phyloP scores from a whole-genome alignment of 1,284 basidiomycete species.

The Ustilago vetiveriae region DNA sequence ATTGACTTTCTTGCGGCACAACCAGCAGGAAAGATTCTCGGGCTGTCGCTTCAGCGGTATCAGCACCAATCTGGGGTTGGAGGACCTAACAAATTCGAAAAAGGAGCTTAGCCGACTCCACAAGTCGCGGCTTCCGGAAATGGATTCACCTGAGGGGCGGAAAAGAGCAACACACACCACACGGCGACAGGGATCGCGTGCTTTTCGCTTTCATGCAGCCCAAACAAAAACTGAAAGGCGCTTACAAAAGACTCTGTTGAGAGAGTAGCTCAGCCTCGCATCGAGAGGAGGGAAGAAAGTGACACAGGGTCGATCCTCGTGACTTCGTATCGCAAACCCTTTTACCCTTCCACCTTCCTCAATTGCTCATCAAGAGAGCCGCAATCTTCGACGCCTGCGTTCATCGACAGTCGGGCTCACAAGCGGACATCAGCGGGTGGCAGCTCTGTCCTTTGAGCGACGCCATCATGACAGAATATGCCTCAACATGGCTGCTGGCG shows the following conservation, averaged over 20 bases:
- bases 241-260: not conserved
- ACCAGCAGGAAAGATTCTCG: too few relatives aligned
- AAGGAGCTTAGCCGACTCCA: too few relatives aligned
- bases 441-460: not conserved
- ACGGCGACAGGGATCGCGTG: not conserved
- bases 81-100: too few relatives aligned
- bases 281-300: not conserved
- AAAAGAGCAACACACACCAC: too few relatives aligned
- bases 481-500: slow-evolving; percentile 13
- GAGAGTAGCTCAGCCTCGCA: not conserved
- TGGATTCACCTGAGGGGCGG: too few relatives aligned
- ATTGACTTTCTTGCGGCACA: too few relatives aligned
- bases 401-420: not conserved
- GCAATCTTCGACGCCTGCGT: too few relatives aligned
- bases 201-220: too few relatives aligned
- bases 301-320: not conserved
- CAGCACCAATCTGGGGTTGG: too few relatives aligned
- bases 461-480: not conserved
- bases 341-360: not conserved
- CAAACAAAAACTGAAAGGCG: too few relatives aligned
- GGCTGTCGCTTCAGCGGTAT: too few relatives aligned
- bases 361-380: not conserved
- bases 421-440: not conserved
- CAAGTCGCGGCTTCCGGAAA: not conserved
- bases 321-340: too few relatives aligned